These are phyloP conservation scores for Anthostomella pinea DNA, from an alignment of 2,329 filamentous ascomycete species.

Conservation along the genomic window DNA sequence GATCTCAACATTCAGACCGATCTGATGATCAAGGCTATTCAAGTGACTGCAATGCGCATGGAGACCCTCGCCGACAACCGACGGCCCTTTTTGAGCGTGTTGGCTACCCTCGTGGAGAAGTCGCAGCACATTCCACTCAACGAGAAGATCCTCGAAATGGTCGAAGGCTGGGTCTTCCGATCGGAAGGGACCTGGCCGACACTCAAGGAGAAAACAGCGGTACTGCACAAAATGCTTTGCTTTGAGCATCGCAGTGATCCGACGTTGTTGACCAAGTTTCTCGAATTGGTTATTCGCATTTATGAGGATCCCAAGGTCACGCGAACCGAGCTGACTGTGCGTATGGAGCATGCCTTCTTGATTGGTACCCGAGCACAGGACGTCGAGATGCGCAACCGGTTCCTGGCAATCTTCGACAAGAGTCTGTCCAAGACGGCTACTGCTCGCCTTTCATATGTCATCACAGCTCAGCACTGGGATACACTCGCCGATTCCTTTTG, in stretches of 20 bases:
- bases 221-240: slow-evolving; percentile 97
- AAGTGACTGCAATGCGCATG: slow-evolving; percentile 89
- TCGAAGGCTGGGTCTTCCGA: slow-evolving; percentile 94
- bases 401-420: slow-evolving; percentile 94
- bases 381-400: slow-evolving; percentile 94
- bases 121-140: slow-evolving; percentile 84
- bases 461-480: slow-evolving; percentile 95
- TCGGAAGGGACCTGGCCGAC: slow-evolving; percentile 95
- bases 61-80: slow-evolving; percentile 87
- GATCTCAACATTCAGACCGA: slow-evolving; percentile 87
- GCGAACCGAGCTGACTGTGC: slow-evolving; percentile 89
- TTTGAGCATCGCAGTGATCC: slow-evolving; percentile 85
- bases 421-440: slow-evolving; percentile 91
- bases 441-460: slow-evolving; percentile 82
- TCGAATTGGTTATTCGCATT: slow-evolving; percentile 94
- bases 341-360: slow-evolving; percentile 96
- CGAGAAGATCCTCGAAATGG: slow-evolving; percentile 89
- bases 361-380: slow-evolving; percentile 91
- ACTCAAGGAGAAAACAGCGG: slow-evolving; percentile 96
- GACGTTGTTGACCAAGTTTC: slow-evolving; percentile 85
- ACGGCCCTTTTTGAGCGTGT: slow-evolving; percentile 88
- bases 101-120: slow-evolving; percentile 93
- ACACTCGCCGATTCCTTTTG: slow-evolving; percentile 93
- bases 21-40: slow-evolving; percentile 91
- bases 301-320: slow-evolving; percentile 98